These are phyloP conservation scores for Diaporthe sp. DNA, from an alignment of 2,329 filamentous ascomycete genomes.

Conservation along the genomic window DNA sequence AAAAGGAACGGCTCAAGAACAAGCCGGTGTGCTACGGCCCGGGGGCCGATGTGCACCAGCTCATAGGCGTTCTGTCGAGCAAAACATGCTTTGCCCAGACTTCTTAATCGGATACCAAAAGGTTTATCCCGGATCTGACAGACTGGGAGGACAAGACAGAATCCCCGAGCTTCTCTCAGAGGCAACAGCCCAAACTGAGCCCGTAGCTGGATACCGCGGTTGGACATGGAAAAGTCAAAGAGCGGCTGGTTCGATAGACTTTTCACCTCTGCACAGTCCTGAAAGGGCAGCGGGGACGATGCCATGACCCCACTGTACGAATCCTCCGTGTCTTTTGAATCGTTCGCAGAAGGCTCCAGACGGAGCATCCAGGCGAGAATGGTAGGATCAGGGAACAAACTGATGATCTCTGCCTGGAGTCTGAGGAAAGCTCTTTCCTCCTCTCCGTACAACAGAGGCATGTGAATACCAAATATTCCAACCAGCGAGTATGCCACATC, in stretches of 20 bases:
- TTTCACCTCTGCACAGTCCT: not conserved
- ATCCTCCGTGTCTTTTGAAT: not conserved
- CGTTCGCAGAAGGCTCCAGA: not conserved
- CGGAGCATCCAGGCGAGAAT: slow-evolving; percentile 30
- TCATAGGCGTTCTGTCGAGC: slow-evolving; percentile 25
- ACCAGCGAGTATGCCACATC: slow-evolving; percentile 37
- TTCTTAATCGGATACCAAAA: slow-evolving; percentile 17
- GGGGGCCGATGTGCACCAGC: not conserved
- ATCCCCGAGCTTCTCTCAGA: not conserved
- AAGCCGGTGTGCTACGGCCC: slow-evolving; percentile 16
- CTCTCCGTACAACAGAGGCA: slow-evolving; percentile 39
- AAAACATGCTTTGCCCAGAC: slow-evolving; percentile 2
- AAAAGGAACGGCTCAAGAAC: slow-evolving; percentile 28
- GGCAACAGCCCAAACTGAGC: slow-evolving; percentile 17
- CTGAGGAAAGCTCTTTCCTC: slow-evolving; percentile 38
- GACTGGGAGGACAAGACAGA: slow-evolving; percentile 24
- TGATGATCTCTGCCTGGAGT: slow-evolving; percentile 38
- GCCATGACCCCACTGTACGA: slow-evolving; percentile 32
- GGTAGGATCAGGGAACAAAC: slow-evolving; percentile 25
- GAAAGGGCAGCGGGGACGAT: slow-evolving; percentile 14
- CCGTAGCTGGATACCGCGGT: slow-evolving; percentile 32
- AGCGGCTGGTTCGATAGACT: not conserved
- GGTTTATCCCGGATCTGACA: not conserved
- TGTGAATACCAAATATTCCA: slow-evolving; percentile 35
- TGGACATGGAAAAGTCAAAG: slow-evolving; percentile 35